Evolutionary conservation across 1,284 basidiomycete genomes (phyloP).

Genomic region (Rugiboletus extremiorientalis): DNA sequence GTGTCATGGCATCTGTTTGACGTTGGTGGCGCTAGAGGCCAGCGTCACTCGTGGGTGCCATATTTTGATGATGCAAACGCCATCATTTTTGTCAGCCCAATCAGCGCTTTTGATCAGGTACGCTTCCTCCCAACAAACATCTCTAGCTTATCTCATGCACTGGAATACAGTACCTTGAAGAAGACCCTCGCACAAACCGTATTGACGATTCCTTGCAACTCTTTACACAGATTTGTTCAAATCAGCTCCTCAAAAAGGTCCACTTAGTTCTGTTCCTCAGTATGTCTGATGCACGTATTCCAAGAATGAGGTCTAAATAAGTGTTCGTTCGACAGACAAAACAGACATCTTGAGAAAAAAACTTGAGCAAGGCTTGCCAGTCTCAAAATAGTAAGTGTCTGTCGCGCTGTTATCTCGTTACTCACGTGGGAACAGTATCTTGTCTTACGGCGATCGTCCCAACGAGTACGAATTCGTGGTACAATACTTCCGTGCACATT

Average conservation of each 20-base stretch:
- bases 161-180: constrained; percentile 66
- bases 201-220: constrained; percentile 83
- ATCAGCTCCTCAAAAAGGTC: constrained; percentile 70
- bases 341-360: constrained; percentile 74
- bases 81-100: constrained; percentile 84
- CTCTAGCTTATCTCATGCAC: neutral
- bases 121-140: neutral
- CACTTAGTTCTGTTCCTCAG: constrained; percentile 80
- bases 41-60: constrained; percentile 78
- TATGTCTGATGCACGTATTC: constrained; percentile 35
- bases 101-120: constrained; percentile 84
- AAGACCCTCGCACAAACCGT: constrained; percentile 77
- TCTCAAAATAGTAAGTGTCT: constrained; percentile 73
- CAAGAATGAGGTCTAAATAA: constrained; percentile 10
- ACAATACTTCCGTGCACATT: constrained; percentile 81
- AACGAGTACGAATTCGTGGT: constrained; percentile 80
- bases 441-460: constrained; percentile 74
- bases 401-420: neutral
- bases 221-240: constrained; percentile 82
- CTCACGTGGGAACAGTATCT: constrained; percentile 53
- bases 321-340: constrained; percentile 51
- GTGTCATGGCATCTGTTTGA: constrained; percentile 82
- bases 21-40: constrained; percentile 81
- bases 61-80: constrained; percentile 86
- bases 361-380: constrained; percentile 60